These are phyloP conservation scores for Hyphodiscus sp. DNA, from an alignment of 2,329 filamentous ascomycete genomes.

Conservation along the genomic window DNA sequence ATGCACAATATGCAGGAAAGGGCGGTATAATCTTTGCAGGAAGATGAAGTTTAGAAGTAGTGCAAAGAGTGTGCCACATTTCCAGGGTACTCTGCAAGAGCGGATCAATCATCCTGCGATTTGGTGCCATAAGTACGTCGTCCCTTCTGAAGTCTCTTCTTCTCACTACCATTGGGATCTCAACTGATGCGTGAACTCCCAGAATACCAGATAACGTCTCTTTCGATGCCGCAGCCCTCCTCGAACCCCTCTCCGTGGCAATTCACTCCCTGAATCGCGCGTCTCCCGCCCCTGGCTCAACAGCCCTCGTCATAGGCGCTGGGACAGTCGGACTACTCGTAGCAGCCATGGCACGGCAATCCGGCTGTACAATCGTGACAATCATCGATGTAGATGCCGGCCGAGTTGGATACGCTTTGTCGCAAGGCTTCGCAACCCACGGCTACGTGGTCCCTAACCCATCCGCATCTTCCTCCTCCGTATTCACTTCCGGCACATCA, in stretches of 20 bases:
- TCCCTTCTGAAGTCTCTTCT: not conserved
- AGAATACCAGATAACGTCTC: slow-evolving; percentile 54
- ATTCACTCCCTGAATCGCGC: slow-evolving; percentile 56
- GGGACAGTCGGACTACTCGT: slow-evolving; percentile 58
- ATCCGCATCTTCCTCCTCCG: slow-evolving; percentile 39
- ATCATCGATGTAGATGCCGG: slow-evolving; percentile 55
- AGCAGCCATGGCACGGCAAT: slow-evolving; percentile 54
- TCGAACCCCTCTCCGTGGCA: slow-evolving; percentile 56
- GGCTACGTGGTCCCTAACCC: slow-evolving; percentile 47
- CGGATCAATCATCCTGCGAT: slow-evolving; percentile 54
- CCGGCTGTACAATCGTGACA: slow-evolving; percentile 52
- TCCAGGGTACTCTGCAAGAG: slow-evolving; percentile 56
- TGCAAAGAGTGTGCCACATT: slow-evolving; percentile 57
- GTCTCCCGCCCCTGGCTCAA: slow-evolving; percentile 43
- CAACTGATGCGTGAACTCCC: slow-evolving; percentile 1
- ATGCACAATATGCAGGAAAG: slow-evolving; percentile 85
- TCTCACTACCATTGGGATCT: not conserved
- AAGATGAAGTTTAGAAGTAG: slow-evolving; percentile 56
- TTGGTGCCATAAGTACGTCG: slow-evolving; percentile 54
- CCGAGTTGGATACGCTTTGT: slow-evolving; percentile 53
- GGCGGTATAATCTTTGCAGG: slow-evolving; percentile 63
- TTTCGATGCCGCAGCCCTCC: slow-evolving; percentile 52
- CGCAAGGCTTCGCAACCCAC: slow-evolving; percentile 52
- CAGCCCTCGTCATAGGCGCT: slow-evolving; percentile 57
- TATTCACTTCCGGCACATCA: slow-evolving; percentile 38